phyloP scores from a whole-genome alignment of 306 rosid genomes.

The Quercus cerris region DNA sequence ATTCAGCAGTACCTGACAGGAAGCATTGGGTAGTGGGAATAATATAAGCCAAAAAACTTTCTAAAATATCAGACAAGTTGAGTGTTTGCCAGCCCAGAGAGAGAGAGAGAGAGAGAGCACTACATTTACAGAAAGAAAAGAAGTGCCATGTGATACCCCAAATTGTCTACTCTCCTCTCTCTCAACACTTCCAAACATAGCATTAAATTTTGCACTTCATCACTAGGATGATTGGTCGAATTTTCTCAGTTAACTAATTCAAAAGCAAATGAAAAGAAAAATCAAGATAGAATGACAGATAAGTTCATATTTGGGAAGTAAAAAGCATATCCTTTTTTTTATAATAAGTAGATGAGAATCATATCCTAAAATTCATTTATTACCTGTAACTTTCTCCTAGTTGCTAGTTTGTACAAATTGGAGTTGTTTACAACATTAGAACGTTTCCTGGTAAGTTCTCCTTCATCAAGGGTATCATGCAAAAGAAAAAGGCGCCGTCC shows the following conservation, averaged over 20 bases:
- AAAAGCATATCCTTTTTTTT: background rate
- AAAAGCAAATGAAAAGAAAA: constrained; percentile 1
- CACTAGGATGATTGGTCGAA: background rate
- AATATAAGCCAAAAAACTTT: background rate
- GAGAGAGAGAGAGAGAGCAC: background rate
- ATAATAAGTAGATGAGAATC: background rate
- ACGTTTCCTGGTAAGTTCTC: constrained; percentile 74
- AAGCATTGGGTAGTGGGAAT: background rate
- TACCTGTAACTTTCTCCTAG: constrained; percentile 78
- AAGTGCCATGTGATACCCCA: background rate
- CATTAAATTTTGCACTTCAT: no score
- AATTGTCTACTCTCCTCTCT: no score
- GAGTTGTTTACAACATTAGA: constrained; percentile 69
- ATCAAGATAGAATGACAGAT: background rate
- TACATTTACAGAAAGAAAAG: background rate
- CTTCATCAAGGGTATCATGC: constrained; percentile 74
- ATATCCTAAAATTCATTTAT: constrained; percentile 6
- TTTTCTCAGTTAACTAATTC: no score
- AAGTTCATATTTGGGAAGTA: background rate
- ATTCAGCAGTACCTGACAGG: background rate
- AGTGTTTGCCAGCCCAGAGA: background rate
- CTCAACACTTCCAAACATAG: no score
- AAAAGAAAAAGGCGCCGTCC: constrained; percentile 74
- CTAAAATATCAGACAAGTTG: background rate
- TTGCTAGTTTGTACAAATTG: constrained; percentile 77